These are phyloP conservation scores for Zostera marina DNA, from an alignment of 116 monocot species.

Conservation along the genomic window DNA sequence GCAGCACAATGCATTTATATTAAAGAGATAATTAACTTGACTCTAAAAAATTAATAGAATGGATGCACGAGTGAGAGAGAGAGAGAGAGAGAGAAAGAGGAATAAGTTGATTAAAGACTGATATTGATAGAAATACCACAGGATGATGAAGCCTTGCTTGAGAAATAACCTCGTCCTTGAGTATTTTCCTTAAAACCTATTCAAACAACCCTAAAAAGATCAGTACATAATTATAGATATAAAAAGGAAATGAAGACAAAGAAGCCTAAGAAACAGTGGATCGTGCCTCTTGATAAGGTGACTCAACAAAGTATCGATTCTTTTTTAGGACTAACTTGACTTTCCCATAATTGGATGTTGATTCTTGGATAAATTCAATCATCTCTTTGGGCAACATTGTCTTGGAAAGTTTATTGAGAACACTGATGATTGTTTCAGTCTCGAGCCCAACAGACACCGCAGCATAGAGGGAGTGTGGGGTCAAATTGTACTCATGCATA, in stretches of 20 bases:
- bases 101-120: not conserved
- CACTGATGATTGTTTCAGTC: constrained; percentile 83
- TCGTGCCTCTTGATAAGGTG: constrained; percentile 65
- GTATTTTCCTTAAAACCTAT: constrained; percentile 69
- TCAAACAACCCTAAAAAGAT: not conserved
- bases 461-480: constrained; percentile 91
- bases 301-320: constrained; percentile 84
- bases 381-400: constrained; percentile 85
- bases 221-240: not conserved
- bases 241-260: not conserved
- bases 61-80: no score
- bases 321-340: constrained; percentile 97
- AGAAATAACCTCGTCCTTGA: constrained; percentile 58
- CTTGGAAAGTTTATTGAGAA: constrained; percentile 89
- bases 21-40: not conserved
- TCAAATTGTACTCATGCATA: constrained; percentile 97
- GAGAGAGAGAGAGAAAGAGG: no score
- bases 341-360: constrained; percentile 89
- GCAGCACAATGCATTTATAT: no score
- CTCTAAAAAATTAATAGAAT: no score
- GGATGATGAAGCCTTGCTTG: constrained; percentile 34
- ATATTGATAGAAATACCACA: constrained; percentile 29
- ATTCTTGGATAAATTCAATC: constrained; percentile 85
- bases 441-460: constrained; percentile 90
- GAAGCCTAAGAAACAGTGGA: not conserved